A percentile compares a stretch with the other conserved stretches of the same genome.
phyloP scores from a whole-genome alignment of 2,329 filamentous ascomycete species.

The Trichoderma breve region DNA sequence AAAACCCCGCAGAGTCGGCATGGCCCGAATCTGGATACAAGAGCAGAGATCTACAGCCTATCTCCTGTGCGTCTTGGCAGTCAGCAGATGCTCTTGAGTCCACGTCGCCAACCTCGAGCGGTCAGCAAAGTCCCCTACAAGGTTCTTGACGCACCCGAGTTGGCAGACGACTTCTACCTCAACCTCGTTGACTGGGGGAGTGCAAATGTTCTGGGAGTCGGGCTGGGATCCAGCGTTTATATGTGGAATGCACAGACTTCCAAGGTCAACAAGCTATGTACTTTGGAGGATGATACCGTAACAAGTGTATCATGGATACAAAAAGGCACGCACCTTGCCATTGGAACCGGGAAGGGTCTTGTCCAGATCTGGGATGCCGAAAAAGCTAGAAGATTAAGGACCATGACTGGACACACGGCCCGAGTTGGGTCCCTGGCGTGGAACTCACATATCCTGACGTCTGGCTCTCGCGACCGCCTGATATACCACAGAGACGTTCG shows the following conservation, averaged over 20 bases:
- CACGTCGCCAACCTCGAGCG: slow-evolving; percentile 80
- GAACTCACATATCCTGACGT: slow-evolving; percentile 97
- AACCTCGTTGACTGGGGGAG: slow-evolving; percentile 98
- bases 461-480: slow-evolving; percentile 85
- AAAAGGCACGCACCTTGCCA: slow-evolving; percentile 90
- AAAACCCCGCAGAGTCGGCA: slow-evolving; percentile 86
- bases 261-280: slow-evolving; percentile 89
- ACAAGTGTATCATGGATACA: slow-evolving; percentile 99
- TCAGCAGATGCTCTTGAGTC: slow-evolving; percentile 88
- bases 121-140: slow-evolving; percentile 98
- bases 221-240: slow-evolving; percentile 88
- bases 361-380: slow-evolving; percentile 99
- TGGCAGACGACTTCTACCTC: slow-evolving; percentile 96
- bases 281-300: slow-evolving; percentile 86
- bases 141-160: slow-evolving; percentile 90
- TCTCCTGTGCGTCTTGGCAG: slow-evolving; percentile 92
- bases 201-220: slow-evolving; percentile 89
- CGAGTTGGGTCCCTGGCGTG: slow-evolving; percentile 92
- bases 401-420: slow-evolving; percentile 95
- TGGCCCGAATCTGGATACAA: slow-evolving; percentile 82
- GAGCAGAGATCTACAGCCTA: slow-evolving; percentile 90
- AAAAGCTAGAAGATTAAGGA: slow-evolving; percentile 76
- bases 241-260: slow-evolving; percentile 97
- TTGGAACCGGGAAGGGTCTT: slow-evolving; percentile 89
- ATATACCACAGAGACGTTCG: slow-evolving; percentile 97